Percentiles rank a stretch among this genome's conserved stretches.
Evolutionary conservation across 2,329 filamentous ascomycete species (phyloP).

Genomic region (Gnomoniopsis smithogilvyi): DNA sequence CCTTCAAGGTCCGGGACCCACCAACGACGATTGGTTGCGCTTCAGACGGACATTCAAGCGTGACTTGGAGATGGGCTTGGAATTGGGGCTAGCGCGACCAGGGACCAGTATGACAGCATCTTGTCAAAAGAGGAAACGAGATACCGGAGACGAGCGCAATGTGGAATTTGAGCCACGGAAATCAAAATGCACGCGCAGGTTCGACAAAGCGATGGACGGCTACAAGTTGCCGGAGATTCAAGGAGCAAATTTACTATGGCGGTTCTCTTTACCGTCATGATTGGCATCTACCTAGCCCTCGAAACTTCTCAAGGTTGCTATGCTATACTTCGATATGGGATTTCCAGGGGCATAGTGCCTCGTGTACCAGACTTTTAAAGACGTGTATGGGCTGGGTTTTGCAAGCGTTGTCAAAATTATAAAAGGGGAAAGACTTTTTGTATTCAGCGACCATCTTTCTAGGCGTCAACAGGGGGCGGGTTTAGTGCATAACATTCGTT

Average conservation of each 20-base stretch:
- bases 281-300: neutral
- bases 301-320: neutral
- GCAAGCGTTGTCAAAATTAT: too few species aligned
- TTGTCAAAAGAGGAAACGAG: slow-evolving; percentile 7
- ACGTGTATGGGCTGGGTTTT: neutral
- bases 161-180: neutral
- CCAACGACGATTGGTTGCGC: slow-evolving; percentile 37
- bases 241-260: slow-evolving; percentile 29
- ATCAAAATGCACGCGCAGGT: slow-evolving; percentile 6
- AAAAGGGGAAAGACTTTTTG: neutral
- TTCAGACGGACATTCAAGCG: slow-evolving; percentile 33
- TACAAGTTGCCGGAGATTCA: slow-evolving; percentile 21
- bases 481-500: neutral
- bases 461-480: neutral
- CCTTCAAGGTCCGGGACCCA: slow-evolving; percentile 23
- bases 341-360: neutral
- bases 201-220: neutral
- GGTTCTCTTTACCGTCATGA: slow-evolving; percentile 21
- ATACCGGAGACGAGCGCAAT: neutral
- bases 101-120: neutral
- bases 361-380: neutral
- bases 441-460: neutral
- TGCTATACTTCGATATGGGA: neutral
- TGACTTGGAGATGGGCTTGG: slow-evolving; percentile 27
- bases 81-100: slow-evolving; percentile 19